These are phyloP conservation scores for Peniophora sp. DNA, from an alignment of 1,284 basidiomycete genomes.

Conservation along the genomic window DNA sequence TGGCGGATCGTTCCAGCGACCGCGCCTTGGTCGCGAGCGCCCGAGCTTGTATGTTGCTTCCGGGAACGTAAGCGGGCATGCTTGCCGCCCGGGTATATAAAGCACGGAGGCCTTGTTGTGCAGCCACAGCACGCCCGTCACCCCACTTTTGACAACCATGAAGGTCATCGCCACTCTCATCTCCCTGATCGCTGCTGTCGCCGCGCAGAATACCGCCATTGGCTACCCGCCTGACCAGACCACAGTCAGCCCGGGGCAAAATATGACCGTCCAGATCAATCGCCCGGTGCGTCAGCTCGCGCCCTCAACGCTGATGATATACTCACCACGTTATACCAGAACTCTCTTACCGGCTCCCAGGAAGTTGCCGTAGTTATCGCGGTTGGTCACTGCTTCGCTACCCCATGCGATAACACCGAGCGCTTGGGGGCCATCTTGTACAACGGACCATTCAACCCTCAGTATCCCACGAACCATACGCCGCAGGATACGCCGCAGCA, in stretches of 20 bases:
- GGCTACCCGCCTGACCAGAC: slow-evolving; percentile 25
- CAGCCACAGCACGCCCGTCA: too few species aligned
- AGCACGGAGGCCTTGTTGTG: too few species aligned
- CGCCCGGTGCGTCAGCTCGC: slow-evolving; percentile 28
- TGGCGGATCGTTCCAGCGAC: too few species aligned
- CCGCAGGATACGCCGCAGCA: slow-evolving; percentile 29
- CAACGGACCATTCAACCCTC: slow-evolving; percentile 33
- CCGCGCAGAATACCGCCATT: slow-evolving; percentile 34
- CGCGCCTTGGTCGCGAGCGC: too few species aligned
- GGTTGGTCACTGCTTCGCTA: slow-evolving; percentile 24
- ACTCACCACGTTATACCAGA: slow-evolving; percentile 16
- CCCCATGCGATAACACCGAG: slow-evolving; percentile 22
- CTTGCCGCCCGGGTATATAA: too few species aligned
- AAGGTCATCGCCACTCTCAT: slow-evolving; percentile 16
- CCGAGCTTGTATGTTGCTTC: too few species aligned
- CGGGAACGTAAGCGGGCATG: too few species aligned
- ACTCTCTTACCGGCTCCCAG: slow-evolving; percentile 26
- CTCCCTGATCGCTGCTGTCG: slow-evolving; percentile 15
- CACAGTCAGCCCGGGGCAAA: slow-evolving; percentile 25
- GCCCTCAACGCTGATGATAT: neutral
- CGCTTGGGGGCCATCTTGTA: slow-evolving; percentile 36
- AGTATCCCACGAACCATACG: slow-evolving; percentile 16
- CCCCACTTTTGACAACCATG: slow-evolving; percentile 4
- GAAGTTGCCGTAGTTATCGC: slow-evolving; percentile 40
- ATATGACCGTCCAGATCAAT: slow-evolving; percentile 33